Base-by-base conservation (phyloP, 345 rosid genomes). In the Draba incana region DNA sequence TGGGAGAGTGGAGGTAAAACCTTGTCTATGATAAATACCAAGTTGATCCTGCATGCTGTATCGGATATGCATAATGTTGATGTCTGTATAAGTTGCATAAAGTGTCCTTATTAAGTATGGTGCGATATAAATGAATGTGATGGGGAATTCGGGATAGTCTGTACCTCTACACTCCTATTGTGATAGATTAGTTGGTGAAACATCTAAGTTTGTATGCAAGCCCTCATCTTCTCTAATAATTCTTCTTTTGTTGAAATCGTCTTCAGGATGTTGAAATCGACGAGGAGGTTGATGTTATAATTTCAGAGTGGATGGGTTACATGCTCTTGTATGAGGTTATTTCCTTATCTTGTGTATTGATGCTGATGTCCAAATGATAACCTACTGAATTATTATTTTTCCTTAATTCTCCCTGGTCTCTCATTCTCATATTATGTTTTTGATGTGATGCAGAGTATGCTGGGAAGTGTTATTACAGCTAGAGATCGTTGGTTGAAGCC, bases 231-330 rank as follows among this genome's bases (percentile, higher is more conserved):
- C 14, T 62, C 23, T 62, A 66, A 14, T 50, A 27, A 10, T 45
- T 75, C 15, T 24, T 57, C 30, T 71, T 57, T 45, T 14, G 30
- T 62, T 75, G 41, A 71, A 37, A 68, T 63, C 10, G 65, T 64
- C 44, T 76, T 68, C 84, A 94, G 99, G 99, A 94, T 85, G 95
- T 94, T 78, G 88, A 89, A 78, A 91, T 91, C 66, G 81, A 86
- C 31, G 98, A 94, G 84, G 88, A 86, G 75, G 99, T 94, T 72
- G 99, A 94, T 79, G 95, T 89, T 63, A 91, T 94, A 69, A 81
- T 94, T 57, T 94, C 99, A 23, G 96, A 94, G 68, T 94, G 99
- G 99, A 94, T 94, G 99, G 99, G 99, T 56, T 91, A 89, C 84
- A 85, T 91, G 99, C 98, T 94, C 80, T 77, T 94, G 61, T 91